Base-by-base conservation (phyloP, 1,284 basidiomycete genomes). In the Ustilago curta region DNA sequence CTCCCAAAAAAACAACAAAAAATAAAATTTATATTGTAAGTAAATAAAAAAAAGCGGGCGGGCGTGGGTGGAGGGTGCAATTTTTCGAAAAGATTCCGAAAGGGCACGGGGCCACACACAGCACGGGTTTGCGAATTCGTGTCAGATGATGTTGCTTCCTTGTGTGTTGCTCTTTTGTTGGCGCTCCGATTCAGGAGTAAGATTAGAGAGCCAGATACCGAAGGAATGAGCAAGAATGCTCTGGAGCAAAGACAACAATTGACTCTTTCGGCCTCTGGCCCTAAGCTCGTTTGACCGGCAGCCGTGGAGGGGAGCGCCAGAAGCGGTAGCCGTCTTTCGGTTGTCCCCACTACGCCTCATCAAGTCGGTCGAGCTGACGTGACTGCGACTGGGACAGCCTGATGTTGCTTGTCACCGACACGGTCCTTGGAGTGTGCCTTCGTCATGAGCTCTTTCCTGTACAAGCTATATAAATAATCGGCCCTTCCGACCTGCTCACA, bases 131-230 rank as follows among this genome's bases (percentile, higher is more conserved):
- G 59, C 51, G 42, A 59, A 62, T 40, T 51, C 55, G 50, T 64
- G 68, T 70, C 68, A 70, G 61, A 60, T 70, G 68, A 65, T 70
- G 68, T 58, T 64, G 62, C 68, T 70, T 48, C 23, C 49, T 25
- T 11, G 53, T 37, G 35, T 37, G 35, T 37, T 37, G 35, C 14
- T 37, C 35, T 37, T 37, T 37, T 37, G 35, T 37, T 37, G 35
- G 35, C 35, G 14, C 35, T 37, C 35, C 35, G 35, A n/a, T 37
- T 37, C 35, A 37, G 35, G 9, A 37, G 35, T 37, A 16, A 37
- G 12, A 14, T 14, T 14, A 37, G 35, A 37, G 35, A 37, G 35
- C 14, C 14, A 37, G 45, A 47, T 31, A 48, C 27, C 47, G 27
- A 31, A 48, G 47, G 27, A 48, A 48, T 48, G 47, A 48, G 25